Evolutionary conservation across 2,329 filamentous ascomycete genomes (phyloP), one percentile per base, ranked within the genome.

Genomic region (Talaromyces sp.): DNA sequence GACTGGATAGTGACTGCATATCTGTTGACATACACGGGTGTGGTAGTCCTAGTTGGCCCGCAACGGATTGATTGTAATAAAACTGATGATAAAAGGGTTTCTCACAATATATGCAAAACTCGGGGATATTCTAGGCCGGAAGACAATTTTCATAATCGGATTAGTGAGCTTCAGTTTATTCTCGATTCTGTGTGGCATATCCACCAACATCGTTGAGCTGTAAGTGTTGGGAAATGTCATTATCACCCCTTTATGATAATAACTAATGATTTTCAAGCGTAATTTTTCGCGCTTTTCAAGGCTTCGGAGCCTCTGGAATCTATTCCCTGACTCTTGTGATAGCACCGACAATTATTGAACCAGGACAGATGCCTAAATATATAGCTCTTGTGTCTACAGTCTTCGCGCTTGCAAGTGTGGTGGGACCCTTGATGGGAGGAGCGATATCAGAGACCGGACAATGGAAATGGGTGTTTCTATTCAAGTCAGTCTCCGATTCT

Each of bases 1-100:
- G 73, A 73, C 41, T 84, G 83, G 83, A 74, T 85, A 4, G 79
- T 84, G 13, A 82, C 80, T 0, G 70, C 80, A 1, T 85, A 84
- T 69, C 72, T 84, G 10, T 72, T 85, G 25, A 81, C 81, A 0
- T 85, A 83, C 65, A 83, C 80, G 11, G 80, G 81, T 78, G 59
- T 35, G 64, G 8, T 27, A n/a, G 31, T 10, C 35, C 39, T 52
- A 22, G 19, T n/a, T 39, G 8, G 7, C 19, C 35, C 2, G 5
- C 39, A 25, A 27, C 31, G 31, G 3, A 37, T n/a, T 3, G 22
- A n/a, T 13, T 19, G 15, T 0, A 52, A 52, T 4, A 39, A 13
- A 50, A 5, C 50, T 56, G 31, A 35, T 13, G 3, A 8, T 31
- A 15, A 15, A 9, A 33, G 77, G 78, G 25, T 78, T 82, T 64